phyloP scores from a whole-genome alignment of 371 early-diverging fungal species.

The Syncephalastrum sp. region DNA sequence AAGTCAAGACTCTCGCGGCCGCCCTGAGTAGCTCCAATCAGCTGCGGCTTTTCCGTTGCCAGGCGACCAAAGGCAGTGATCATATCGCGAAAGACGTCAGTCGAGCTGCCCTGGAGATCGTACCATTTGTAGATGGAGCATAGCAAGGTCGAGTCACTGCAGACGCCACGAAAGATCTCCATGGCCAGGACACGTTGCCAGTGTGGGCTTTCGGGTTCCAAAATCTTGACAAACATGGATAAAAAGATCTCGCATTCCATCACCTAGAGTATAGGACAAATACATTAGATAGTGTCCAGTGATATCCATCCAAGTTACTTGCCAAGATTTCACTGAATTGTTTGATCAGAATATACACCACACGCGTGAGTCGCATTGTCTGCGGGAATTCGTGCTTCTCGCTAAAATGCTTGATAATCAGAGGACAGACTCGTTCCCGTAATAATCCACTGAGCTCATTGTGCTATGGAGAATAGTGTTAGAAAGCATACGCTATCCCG shows the following conservation, averaged over 20 bases:
- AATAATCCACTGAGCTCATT: conserved; percentile 68
- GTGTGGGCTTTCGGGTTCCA: conserved; percentile 76
- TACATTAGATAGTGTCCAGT: too few species aligned
- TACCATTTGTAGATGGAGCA: conserved; percentile 73
- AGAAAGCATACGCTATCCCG: neutral
- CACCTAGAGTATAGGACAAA: conserved; percentile 32
- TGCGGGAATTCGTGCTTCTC: conserved; percentile 85
- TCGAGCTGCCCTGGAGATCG: conserved; percentile 68
- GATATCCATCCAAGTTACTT: conserved; percentile 6
- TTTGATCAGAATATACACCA: conserved; percentile 79
- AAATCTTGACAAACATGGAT: conserved; percentile 79
- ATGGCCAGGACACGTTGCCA: conserved; percentile 90
- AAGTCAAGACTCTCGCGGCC: conserved; percentile 48
- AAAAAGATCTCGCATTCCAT: conserved; percentile 95
- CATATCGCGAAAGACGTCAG: conserved; percentile 82
- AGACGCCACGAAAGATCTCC: conserved; percentile 79
- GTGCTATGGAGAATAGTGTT: conserved; percentile 48
- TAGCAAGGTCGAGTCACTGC: conserved; percentile 59
- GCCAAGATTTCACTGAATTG: conserved; percentile 76
- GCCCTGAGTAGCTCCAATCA: conserved; percentile 58
- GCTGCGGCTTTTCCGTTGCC: conserved; percentile 77
- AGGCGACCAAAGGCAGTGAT: conserved; percentile 73
- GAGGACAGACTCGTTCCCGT: conserved; percentile 83
- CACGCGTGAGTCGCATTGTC: conserved; percentile 81
- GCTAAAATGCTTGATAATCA: conserved; percentile 86